phyloP scores from a whole-genome alignment of 1,284 basidiomycete genomes.

The Termitomyces sp. region DNA sequence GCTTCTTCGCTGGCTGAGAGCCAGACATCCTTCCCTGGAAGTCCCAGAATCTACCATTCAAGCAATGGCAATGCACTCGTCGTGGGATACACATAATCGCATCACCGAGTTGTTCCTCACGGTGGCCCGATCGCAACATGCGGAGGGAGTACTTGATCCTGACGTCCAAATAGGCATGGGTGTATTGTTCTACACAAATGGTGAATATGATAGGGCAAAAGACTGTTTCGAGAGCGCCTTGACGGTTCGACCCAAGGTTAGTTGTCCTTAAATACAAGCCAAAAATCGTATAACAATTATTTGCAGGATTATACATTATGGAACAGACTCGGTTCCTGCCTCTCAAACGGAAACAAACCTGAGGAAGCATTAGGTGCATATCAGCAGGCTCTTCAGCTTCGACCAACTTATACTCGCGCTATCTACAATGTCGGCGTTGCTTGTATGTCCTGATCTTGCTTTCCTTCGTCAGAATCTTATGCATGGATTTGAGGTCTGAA shows the following conservation, averaged over 20 bases:
- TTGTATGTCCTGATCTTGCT: constrained; percentile 47
- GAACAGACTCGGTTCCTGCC: constrained; percentile 93
- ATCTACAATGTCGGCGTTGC: constrained; percentile 98
- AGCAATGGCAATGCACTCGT: constrained; percentile 52
- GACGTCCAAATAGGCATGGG: constrained; percentile 95
- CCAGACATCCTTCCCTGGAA: constrained; percentile 68
- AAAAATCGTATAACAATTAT: background rate
- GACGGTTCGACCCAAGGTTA: constrained; percentile 61
- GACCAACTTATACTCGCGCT: constrained; percentile 95
- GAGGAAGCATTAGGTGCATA: constrained; percentile 97
- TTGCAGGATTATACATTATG: constrained; percentile 85
- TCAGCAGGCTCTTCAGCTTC: constrained; percentile 85
- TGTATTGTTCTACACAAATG: constrained; percentile 87
- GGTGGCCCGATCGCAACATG: constrained; percentile 80
- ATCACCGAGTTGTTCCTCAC: constrained; percentile 82
- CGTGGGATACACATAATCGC: constrained; percentile 83
- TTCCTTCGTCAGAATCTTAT: background rate
- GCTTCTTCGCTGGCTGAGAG: constrained; percentile 82
- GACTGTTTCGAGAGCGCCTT: constrained; percentile 92
- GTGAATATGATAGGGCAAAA: constrained; percentile 74
- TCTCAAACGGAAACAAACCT: constrained; percentile 93
- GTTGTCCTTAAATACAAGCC: background rate
- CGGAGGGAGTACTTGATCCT: constrained; percentile 72
- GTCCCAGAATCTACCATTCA: constrained; percentile 55
- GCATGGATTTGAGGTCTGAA: constrained; percentile 67